phyloP scores from a whole-genome alignment of 495 filamentous ascomycete species.

The Podospora fimiseda region DNA sequence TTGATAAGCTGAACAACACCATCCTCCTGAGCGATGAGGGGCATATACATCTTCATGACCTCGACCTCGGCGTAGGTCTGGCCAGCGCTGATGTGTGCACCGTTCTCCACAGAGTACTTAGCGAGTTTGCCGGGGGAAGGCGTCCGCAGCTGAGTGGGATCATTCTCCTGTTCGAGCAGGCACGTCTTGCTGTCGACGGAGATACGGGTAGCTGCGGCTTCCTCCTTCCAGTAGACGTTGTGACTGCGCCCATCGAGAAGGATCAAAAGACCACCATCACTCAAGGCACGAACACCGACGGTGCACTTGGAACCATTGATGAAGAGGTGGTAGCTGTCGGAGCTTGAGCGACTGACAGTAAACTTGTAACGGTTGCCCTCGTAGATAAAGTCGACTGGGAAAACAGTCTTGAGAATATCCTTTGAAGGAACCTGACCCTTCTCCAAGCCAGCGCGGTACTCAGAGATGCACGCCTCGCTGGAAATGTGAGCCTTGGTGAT shows the following conservation, averaged over 20 bases:
- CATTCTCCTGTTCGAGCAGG: slow-evolving; percentile 96
- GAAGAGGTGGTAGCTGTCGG: slow-evolving; percentile 96
- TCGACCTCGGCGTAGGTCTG: slow-evolving; percentile 96
- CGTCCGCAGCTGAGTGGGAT: slow-evolving; percentile 92
- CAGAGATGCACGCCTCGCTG: slow-evolving; percentile 77
- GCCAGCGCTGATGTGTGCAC: slow-evolving; percentile 86
- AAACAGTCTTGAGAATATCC: slow-evolving; percentile 95
- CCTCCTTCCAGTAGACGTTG: slow-evolving; percentile 99
- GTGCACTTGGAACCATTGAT: slow-evolving; percentile 98
- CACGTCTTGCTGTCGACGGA: slow-evolving; percentile 98
- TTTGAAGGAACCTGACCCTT: slow-evolving; percentile 95
- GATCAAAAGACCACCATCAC: slow-evolving; percentile 91
- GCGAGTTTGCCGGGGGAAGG: slow-evolving; percentile 97
- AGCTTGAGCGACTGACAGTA: slow-evolving; percentile 86
- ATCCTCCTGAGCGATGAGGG: slow-evolving; percentile 91
- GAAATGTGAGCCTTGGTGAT: slow-evolving; percentile 92
- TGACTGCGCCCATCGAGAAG: slow-evolving; percentile 86
- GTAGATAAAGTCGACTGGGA: slow-evolving; percentile 98
- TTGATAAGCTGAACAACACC: slow-evolving; percentile 98
- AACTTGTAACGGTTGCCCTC: slow-evolving; percentile 96
- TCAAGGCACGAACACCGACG: slow-evolving; percentile 84
- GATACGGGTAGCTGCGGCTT: slow-evolving; percentile 88
- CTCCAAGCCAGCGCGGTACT: slow-evolving; percentile 85
- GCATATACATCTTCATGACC: slow-evolving; percentile 99
- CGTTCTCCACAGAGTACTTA: slow-evolving; percentile 96